Conservation (phyloP, 2,329 filamentous ascomycete genomes). For the Venturiaceae sp. region DNA sequence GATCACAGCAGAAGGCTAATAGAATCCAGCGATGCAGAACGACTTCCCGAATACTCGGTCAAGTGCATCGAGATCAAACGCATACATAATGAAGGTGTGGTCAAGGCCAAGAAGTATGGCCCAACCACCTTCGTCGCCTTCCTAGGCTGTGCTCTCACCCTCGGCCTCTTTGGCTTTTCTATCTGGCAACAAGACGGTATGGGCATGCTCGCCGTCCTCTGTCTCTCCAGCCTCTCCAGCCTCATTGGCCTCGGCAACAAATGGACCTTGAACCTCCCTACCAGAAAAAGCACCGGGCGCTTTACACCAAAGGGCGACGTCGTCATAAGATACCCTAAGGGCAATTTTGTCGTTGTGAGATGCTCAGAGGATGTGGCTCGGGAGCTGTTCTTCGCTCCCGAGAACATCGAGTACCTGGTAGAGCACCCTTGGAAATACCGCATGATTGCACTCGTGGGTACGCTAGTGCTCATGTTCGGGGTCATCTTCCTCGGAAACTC, state of each 20-base stretch:
- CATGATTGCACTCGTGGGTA: constrained; percentile 38
- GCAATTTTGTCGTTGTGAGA: constrained; percentile 38
- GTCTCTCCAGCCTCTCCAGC: constrained; percentile 38
- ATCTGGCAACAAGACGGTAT: constrained; percentile 38
- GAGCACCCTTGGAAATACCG: constrained; percentile 31
- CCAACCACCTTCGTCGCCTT: constrained; percentile 32
- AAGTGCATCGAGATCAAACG: constrained; percentile 30
- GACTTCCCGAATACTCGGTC: constrained; percentile 27
- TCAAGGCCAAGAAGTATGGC: constrained; percentile 12
- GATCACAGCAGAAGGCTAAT: neutral
- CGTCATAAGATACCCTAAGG: constrained; percentile 41
- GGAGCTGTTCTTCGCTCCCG: constrained; percentile 42
- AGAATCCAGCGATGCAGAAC: constrained; percentile 13
- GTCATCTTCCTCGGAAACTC: constrained; percentile 42
- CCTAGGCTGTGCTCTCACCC: constrained; percentile 33
- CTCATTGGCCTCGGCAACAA: constrained; percentile 40
- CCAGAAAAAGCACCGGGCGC: constrained; percentile 17
- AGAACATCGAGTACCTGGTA: constrained; percentile 37
- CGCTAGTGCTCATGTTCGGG: constrained; percentile 42
- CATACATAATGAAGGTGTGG: constrained; percentile 14
- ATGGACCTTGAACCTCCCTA: constrained; percentile 34
- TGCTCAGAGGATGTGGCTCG: constrained; percentile 40
- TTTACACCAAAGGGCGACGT: constrained; percentile 30
- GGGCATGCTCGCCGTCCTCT: constrained; percentile 37
- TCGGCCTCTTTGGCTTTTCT: constrained; percentile 32